Conservation (phyloP, 2,329 filamentous ascomycete genomes). For the Ophiocordyceps camponoti-floridani region DNA sequence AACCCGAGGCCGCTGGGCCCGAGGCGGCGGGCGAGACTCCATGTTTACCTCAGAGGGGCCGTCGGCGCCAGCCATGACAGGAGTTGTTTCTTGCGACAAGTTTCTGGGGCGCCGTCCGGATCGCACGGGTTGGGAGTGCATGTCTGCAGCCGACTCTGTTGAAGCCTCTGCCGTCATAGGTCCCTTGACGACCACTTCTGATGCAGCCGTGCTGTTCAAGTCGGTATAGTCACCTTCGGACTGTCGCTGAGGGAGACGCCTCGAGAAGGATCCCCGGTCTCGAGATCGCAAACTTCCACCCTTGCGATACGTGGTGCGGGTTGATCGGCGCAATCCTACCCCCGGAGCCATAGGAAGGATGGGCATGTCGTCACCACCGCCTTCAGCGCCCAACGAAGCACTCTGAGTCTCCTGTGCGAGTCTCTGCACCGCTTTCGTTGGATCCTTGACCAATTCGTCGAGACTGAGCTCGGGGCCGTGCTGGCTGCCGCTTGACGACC, state of each 20-base stretch:
- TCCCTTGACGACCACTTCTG: slow-evolving; percentile 28
- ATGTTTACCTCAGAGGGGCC: slow-evolving; percentile 14
- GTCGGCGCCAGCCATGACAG: slow-evolving; percentile 28
- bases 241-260: slow-evolving; percentile 45
- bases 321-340: slow-evolving; percentile 72
- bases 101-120: slow-evolving; percentile 26
- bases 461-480: slow-evolving; percentile 47
- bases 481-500: slow-evolving; percentile 33
- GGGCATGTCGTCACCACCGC: slow-evolving; percentile 53
- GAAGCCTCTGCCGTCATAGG: slow-evolving; percentile 43
- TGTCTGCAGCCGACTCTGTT: slow-evolving; percentile 49
- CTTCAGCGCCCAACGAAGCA: slow-evolving; percentile 22
- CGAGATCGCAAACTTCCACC: slow-evolving; percentile 69
- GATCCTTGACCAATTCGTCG: slow-evolving; percentile 70
- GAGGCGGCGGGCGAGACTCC: slow-evolving; percentile 7
- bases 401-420: slow-evolving; percentile 39
- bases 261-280: slow-evolving; percentile 57
- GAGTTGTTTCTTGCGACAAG: slow-evolving; percentile 24
- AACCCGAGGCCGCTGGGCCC: slow-evolving; percentile 12
- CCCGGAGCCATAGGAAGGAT: slow-evolving; percentile 68
- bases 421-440: slow-evolving; percentile 51
- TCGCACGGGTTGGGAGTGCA: slow-evolving; percentile 41
- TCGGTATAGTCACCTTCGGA: slow-evolving; percentile 34
- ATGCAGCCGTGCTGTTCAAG: slow-evolving; percentile 13
- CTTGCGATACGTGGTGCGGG: slow-evolving; percentile 75